These are phyloP conservation scores for Barnettozyma californica DNA, from an alignment of 805 yeast species.

Conservation along the genomic window DNA sequence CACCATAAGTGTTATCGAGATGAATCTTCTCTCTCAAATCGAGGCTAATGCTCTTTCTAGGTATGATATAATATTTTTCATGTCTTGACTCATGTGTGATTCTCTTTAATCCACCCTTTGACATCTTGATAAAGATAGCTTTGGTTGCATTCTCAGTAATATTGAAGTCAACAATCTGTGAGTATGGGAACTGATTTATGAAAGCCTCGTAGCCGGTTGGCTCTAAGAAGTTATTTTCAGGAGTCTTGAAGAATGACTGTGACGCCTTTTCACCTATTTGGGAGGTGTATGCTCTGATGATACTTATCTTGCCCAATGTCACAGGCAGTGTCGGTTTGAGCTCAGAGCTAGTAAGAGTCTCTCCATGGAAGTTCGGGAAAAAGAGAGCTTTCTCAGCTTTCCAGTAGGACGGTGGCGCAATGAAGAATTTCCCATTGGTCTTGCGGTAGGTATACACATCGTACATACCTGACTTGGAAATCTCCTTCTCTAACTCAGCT, in stretches of 20 bases:
- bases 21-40: slow-evolving; percentile 52
- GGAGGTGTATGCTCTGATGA: slow-evolving; percentile 62
- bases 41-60: slow-evolving; percentile 53
- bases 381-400: slow-evolving; percentile 64
- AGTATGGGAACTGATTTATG: slow-evolving; percentile 37
- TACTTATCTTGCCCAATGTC: slow-evolving; percentile 47
- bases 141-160: slow-evolving; percentile 71
- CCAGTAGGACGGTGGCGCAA: slow-evolving; percentile 78
- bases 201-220: slow-evolving; percentile 38
- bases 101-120: slow-evolving; percentile 40
- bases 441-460: slow-evolving; percentile 60
- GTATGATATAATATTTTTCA: slow-evolving; percentile 55
- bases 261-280: slow-evolving; percentile 67
- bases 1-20: slow-evolving; percentile 74
- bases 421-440: slow-evolving; percentile 80
- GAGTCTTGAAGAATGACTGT: slow-evolving; percentile 49
- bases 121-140: slow-evolving; percentile 53
- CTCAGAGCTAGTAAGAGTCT: slow-evolving; percentile 37
- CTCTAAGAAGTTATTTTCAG: slow-evolving; percentile 36
- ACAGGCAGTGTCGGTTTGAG: slow-evolving; percentile 29
- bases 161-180: slow-evolving; percentile 73
- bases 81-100: slow-evolving; percentile 45
- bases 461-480: slow-evolving; percentile 62
- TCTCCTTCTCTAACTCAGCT: slow-evolving; percentile 53
- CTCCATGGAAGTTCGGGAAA: slow-evolving; percentile 75